Evolutionary conservation across 768 basidiomycete genomes (phyloP), one percentile per base, ranked within the genome.

Genomic region (Crassisporium funariophilum): DNA sequence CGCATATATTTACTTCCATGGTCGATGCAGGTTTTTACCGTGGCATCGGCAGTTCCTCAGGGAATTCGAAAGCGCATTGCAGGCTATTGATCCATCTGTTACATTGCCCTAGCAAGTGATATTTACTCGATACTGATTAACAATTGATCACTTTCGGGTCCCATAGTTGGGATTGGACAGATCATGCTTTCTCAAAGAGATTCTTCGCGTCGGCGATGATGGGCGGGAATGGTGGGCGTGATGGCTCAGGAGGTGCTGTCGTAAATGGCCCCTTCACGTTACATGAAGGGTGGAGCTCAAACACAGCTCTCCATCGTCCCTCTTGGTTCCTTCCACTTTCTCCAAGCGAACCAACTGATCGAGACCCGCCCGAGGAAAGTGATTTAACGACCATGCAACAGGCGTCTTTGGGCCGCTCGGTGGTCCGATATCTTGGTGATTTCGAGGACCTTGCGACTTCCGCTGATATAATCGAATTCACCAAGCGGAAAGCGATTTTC

Each of bases 111-210:
- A 50, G 49, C 46, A 29, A 27, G 49, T 33, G n/a, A 41, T 7
- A 16, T 20, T 11, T 16, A 10, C 15, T n/a, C 3, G 13, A 20
- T 9, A 21, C 3, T 4, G n/a, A 15, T 10, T n/a, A 27, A 4
- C 0, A 20, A 3, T 23, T 5, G 13, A n/a, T 12, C 10, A 20
- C 21, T 21, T 5, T 10, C 9, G 11, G 6, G 21, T 6, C 15
- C 15, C 34, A 2, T 19, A 50, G 49, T 17, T 50, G 49, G 49
- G 49, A 50, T 24, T 50, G 49, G 49, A 45, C 49, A 20, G 49
- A 50, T 29, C 49, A 35, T 4, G 49, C 44, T 3, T 50, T 45
- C 27, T 22, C 49, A 9, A 33, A 41, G 23, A 50, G 41, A 23
- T 27, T 50, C 16, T 27, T 50, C 12, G 44, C 49, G 0, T 39